A percentile compares a stretch with the other conserved stretches of the same genome.
Evolutionary conservation across 768 basidiomycete genomes (phyloP).

Genomic region (Rubroboletus satanas): DNA sequence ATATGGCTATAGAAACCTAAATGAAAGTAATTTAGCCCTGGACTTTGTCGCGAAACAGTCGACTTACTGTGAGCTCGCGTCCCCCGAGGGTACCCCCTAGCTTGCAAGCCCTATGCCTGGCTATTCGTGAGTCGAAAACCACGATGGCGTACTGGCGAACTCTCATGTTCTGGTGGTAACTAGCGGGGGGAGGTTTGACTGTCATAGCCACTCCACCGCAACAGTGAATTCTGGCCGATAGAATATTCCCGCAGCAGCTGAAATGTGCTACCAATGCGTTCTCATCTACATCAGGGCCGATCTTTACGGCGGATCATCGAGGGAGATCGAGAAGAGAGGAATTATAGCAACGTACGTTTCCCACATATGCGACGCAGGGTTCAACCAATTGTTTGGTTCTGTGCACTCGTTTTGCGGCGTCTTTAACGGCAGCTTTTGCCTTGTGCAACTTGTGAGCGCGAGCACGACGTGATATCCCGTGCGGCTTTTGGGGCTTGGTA

Average conservation of each 20-base stretch:
- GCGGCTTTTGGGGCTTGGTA: slow-evolving; percentile 8
- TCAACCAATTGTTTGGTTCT: slow-evolving; percentile 8
- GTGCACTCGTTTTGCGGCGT: slow-evolving; percentile 16
- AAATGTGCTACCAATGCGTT: slow-evolving; percentile 22
- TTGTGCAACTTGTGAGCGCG: slow-evolving; percentile 15
- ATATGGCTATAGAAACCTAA: slow-evolving; percentile 27
- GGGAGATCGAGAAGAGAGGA: background rate
- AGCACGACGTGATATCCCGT: slow-evolving; percentile 2
- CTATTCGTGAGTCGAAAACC: slow-evolving; percentile 37
- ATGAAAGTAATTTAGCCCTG: background rate
- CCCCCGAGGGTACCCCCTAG: slow-evolving; percentile 40
- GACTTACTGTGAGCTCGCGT: slow-evolving; percentile 40
- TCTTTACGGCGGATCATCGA: slow-evolving; percentile 20
- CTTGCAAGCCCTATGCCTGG: slow-evolving; percentile 40
- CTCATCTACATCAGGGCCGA: slow-evolving; percentile 31
- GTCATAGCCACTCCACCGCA: slow-evolving; percentile 33
- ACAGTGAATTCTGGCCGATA: slow-evolving; percentile 26
- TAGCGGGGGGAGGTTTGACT: slow-evolving; percentile 19
- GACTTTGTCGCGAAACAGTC: background rate
- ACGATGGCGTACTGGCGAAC: slow-evolving; percentile 52
- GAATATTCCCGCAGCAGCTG: slow-evolving; percentile 21
- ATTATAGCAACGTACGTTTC: slow-evolving; percentile 48
- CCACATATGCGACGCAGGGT: slow-evolving; percentile 47
- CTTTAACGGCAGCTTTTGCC: slow-evolving; percentile 12
- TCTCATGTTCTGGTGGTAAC: slow-evolving; percentile 35